Evolutionary conservation across 495 filamentous ascomycete genomes (phyloP).

Genomic region (Aspergillus haitiensis): DNA sequence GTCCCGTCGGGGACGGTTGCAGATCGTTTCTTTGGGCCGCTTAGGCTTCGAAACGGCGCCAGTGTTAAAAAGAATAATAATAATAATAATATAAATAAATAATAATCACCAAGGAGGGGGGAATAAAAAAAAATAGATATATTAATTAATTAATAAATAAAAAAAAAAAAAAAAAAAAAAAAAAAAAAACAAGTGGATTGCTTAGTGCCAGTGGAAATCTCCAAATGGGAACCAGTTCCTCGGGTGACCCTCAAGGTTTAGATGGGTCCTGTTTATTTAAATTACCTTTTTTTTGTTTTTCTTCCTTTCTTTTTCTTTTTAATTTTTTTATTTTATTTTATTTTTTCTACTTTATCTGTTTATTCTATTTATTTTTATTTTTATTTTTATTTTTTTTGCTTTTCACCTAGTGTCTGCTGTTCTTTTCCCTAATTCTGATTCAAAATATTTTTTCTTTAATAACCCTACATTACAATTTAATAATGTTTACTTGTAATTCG

Average conservation of each 20-base stretch:
- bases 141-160: no score
- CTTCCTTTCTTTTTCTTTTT: slow-evolving; percentile 21
- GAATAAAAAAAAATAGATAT: no score
- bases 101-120: no score
- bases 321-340: slow-evolving; percentile 17
- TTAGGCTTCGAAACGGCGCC: slow-evolving; percentile 33
- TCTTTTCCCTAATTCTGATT: slow-evolving; percentile 9
- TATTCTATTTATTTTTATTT: slow-evolving; percentile 13
- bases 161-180: slow-evolving; percentile 14
- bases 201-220: slow-evolving; percentile 33
- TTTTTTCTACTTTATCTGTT: slow-evolving; percentile 12
- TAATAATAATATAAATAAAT: slow-evolving; percentile 14
- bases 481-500: background rate
- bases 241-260: slow-evolving; percentile 33
- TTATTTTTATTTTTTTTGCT: slow-evolving; percentile 17
- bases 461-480: background rate
- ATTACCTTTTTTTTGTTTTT: slow-evolving; percentile 18
- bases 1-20: slow-evolving; percentile 47
- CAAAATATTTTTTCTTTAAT: slow-evolving; percentile 14
- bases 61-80: slow-evolving; percentile 22
- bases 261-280: slow-evolving; percentile 28
- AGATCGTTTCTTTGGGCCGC: slow-evolving; percentile 42
- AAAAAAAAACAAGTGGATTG: slow-evolving; percentile 19
- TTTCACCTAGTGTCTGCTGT: slow-evolving; percentile 3
- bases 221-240: slow-evolving; percentile 45